Evolutionary conservation across 129 eudicot genomes (phyloP), one percentile per base, ranked within the genome.

Genomic region (Cynara cardunculus): DNA sequence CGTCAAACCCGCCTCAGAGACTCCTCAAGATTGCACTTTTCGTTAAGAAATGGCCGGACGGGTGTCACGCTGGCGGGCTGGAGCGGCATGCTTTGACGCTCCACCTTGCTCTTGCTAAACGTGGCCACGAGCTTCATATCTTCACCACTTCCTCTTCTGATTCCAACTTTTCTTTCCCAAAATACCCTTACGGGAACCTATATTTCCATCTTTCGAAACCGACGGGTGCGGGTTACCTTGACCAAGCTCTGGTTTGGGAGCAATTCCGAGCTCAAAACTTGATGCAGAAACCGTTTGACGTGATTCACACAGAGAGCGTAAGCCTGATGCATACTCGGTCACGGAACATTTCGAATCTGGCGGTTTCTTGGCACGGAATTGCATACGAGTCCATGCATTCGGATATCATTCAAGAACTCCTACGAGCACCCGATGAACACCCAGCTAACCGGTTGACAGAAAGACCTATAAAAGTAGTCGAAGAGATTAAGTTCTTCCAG

Each of bases 331-430:
- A 92, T 65, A 88, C 91, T 2, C 80, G 92, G 26, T 41, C 97
- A 1, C 67, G 86, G 37, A 77, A 85, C 66, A 59, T 88, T 21
- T 56, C 86, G 22, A 90, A 87, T 31, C 67, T 92, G 22, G 97
- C 89, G 0, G 97, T 90, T 24, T 86, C 88, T 72, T 92, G 97
- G 97, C 94, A 92, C 21, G 97, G 97, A 67, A 92, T 92, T 27
- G 97, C 91, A 1, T 92, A 92, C 32, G 97, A 92, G 65, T 71
- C 94, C 14, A 81, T 92, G 44, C 97, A 92, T 78, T 81, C 97
- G 1, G 92, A 92, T 59, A 92, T 92, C 74, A 92, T 90, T 78
- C 94, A 92, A 78, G 91, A 92, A 41, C 84, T 89, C 75, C 25
- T 88, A 27, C 82, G 90, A 7, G 34, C 76, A 74, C 90, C 94